Base-by-base conservation (phyloP, 2,329 filamentous ascomycete genomes). In the Aspergillus ruber region DNA sequence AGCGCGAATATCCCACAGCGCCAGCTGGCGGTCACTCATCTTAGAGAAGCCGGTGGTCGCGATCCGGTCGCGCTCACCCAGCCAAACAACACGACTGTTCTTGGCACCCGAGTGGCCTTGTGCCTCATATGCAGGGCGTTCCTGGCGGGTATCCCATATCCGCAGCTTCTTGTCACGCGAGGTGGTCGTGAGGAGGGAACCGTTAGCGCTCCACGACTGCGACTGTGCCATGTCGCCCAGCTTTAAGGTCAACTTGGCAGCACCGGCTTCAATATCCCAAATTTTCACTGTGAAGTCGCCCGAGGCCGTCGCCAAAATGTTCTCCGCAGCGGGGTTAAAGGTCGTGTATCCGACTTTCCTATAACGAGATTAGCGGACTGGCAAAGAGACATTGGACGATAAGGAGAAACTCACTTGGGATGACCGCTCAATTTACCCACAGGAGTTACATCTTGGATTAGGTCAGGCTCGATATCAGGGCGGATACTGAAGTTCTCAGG, bases 291-390 rank as follows among this genome's bases (percentile, higher is more conserved):
- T 90, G 71, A 90, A 90, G 71, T 98, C 93, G 63, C 91, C 93
- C 12, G 93, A 97, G 33, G 91, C 87, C 25, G 90, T 95, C 46
- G 93, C 91, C 44, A 98, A 85, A 58, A 98, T 85, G 70, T 94
- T 95, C 66, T 95, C 90, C 61, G 93, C 93, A 38, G 91, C 84
- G 44, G 93, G 90, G 74, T 98, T 97, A 80, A 97, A 98, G 46
- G 96, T 82, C 57, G 98, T 91, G 70, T 98, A 93, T 52, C 93
- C 93, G 55, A 98, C 89, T 74, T 98, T 98, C 72, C 91, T 94
- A 67, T 51, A 47, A 15, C 36, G 45, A 29, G 25, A 64, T 58
- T 38, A 49, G 39, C 52, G 50, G 46, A 42, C 58, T 6, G 33
- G 50, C 43, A 35, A 3, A 17, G 3, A 12, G 10, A 23, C 12